Percentiles rank a stretch among this genome's conserved stretches.
phyloP scores from a whole-genome alignment of 2,329 filamentous ascomycete species.

The Microsporum ferrugineum region DNA sequence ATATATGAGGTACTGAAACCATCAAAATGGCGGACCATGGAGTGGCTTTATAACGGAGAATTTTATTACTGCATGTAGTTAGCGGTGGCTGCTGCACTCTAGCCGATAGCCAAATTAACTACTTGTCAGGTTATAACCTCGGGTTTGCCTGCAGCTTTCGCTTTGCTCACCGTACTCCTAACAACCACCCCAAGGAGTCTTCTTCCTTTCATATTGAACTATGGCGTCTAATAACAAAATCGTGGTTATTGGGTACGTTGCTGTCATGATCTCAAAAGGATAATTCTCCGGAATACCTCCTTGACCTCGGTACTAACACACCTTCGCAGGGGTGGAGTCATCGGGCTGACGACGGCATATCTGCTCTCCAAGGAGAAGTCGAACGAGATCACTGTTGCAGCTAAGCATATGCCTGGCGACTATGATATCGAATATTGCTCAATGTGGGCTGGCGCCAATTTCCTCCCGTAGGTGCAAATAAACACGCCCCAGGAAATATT shows the following conservation, averaged over 20 bases:
- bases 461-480: constrained; percentile 50
- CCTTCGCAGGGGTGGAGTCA: constrained; percentile 48
- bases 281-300: background rate
- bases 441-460: constrained; percentile 79
- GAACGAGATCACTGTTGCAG: constrained; percentile 57
- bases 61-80: too few relatives aligned
- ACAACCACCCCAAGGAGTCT: background rate
- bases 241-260: constrained; percentile 30
- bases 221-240: constrained; percentile 23
- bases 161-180: too few relatives aligned
- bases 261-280: background rate
- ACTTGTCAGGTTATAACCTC: too few relatives aligned
- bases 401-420: constrained; percentile 88
- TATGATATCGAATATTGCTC: constrained; percentile 85
- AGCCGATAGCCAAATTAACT: too few relatives aligned
- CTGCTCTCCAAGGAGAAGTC: constrained; percentile 46
- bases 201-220: background rate
- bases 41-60: too few relatives aligned
- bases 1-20: too few relatives aligned
- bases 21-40: too few relatives aligned
- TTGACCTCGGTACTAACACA: background rate
- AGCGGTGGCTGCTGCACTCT: too few relatives aligned
- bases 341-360: constrained; percentile 54
- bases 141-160: too few relatives aligned
- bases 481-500: background rate